These are phyloP conservation scores for Aegle marmelos DNA, from an alignment of 345 rosid species.

Conservation along the genomic window DNA sequence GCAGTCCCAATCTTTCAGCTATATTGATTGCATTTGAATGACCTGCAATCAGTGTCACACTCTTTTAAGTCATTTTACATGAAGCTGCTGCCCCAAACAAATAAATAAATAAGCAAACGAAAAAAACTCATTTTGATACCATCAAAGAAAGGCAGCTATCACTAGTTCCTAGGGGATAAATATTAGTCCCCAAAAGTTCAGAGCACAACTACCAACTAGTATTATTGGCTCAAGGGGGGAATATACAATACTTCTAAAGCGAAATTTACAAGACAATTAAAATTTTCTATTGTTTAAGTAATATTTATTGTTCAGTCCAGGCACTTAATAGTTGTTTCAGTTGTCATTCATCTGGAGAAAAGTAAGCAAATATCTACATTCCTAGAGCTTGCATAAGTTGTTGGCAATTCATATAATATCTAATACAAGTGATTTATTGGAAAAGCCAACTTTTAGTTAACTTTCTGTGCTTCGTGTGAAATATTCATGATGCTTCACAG, in stretches of 20 bases:
- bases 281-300: background rate
- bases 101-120: background rate
- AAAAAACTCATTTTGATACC: background rate
- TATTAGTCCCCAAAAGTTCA: slow-evolving; percentile 1
- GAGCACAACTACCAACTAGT: background rate
- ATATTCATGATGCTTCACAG: background rate
- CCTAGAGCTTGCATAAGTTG: background rate
- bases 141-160: background rate
- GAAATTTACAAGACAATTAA: background rate
- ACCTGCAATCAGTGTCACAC: slow-evolving; percentile 40
- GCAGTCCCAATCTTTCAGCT: slow-evolving; percentile 82
- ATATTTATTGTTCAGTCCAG: background rate
- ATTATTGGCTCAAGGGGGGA: background rate
- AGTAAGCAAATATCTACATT: background rate
- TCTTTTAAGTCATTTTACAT: background rate
- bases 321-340: background rate
- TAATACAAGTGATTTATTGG: background rate
- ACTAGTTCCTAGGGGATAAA: background rate
- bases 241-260: background rate
- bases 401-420: background rate
- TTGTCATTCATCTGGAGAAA: background rate
- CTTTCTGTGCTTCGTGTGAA: background rate
- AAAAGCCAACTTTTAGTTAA: background rate
- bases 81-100: background rate
- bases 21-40: slow-evolving; percentile 90